Percentiles rank a stretch among this genome's conserved stretches.
phyloP scores from a whole-genome alignment of 2,329 filamentous ascomycete genomes.

The Colletotrichum orchidophilum region DNA sequence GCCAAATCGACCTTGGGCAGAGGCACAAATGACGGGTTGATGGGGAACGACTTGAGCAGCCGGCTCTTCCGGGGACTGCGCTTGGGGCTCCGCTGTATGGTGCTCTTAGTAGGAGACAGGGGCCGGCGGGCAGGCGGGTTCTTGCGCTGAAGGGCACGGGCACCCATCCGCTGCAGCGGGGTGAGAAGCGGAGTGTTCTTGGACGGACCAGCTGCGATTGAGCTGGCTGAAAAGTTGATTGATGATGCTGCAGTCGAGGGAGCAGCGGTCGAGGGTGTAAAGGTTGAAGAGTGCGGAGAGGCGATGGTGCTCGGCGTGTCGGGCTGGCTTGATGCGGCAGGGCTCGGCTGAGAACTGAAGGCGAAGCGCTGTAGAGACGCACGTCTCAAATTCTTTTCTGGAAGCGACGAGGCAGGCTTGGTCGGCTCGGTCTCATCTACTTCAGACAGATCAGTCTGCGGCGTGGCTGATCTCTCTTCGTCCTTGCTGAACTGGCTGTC shows the following conservation, averaged over 20 bases:
- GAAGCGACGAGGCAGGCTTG: background rate
- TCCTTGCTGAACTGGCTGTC: conserved; percentile 34
- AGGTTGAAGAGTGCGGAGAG: conserved; percentile 44
- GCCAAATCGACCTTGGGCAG: conserved; percentile 63
- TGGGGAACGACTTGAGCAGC: conserved; percentile 45
- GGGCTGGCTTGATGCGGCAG: conserved; percentile 38
- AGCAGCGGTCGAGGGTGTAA: conserved; percentile 38
- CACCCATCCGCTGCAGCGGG: conserved; percentile 63
- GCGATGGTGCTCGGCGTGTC: conserved; percentile 41
- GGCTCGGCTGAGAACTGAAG: conserved; percentile 35
- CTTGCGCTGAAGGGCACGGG: conserved; percentile 51
- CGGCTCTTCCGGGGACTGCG: conserved; percentile 36
- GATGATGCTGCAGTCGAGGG: conserved; percentile 55
- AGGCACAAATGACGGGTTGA: conserved; percentile 65
- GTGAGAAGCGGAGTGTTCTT: conserved; percentile 57
- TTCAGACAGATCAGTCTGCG: conserved; percentile 21
- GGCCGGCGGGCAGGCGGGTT: conserved; percentile 39
- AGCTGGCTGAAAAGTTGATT: conserved; percentile 48
- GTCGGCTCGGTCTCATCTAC: background rate
- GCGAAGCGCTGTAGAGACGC: conserved; percentile 38
- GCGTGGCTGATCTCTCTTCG: conserved; percentile 20
- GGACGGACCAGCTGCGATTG: conserved; percentile 43
- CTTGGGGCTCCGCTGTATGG: conserved; percentile 35
- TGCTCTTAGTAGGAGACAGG: conserved; percentile 28
- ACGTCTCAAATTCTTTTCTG: conserved; percentile 2